Conservation (phyloP, 257 asterid species). For the Forsythia viridissima region DNA sequence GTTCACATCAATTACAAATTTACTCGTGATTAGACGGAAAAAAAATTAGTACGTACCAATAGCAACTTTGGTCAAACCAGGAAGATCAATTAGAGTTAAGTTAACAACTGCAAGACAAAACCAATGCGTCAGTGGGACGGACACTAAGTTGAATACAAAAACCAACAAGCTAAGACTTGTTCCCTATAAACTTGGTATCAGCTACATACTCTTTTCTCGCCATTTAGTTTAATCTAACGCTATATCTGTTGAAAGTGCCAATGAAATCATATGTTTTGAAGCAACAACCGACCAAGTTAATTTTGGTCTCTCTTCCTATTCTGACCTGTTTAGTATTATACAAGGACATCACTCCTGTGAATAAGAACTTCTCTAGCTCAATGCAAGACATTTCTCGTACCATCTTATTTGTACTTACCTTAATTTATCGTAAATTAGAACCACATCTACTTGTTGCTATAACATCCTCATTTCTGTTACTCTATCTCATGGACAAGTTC, state of each 20-base stretch:
- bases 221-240: neutral
- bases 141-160: neutral
- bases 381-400: neutral
- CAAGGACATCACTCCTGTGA: neutral
- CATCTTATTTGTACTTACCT: neutral
- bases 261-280: neutral
- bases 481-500: neutral
- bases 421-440: neutral
- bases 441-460: neutral
- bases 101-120: conserved; percentile 73
- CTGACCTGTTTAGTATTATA: neutral
- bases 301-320: neutral
- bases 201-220: neutral
- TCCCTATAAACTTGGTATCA: neutral
- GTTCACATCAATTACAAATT: conserved; percentile 10
- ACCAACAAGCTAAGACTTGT: neutral
- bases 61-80: conserved; percentile 95
- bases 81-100: conserved; percentile 87
- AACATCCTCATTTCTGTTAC: neutral
- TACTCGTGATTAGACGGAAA: neutral
- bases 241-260: neutral
- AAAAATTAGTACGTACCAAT: conserved; percentile 59
- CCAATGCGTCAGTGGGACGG: conserved; percentile 8
- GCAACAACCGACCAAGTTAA: neutral
- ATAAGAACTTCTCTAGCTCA: neutral